These are phyloP conservation scores for Venturia oleaginea DNA, from an alignment of 2,329 filamentous ascomycete genomes.

Conservation along the genomic window DNA sequence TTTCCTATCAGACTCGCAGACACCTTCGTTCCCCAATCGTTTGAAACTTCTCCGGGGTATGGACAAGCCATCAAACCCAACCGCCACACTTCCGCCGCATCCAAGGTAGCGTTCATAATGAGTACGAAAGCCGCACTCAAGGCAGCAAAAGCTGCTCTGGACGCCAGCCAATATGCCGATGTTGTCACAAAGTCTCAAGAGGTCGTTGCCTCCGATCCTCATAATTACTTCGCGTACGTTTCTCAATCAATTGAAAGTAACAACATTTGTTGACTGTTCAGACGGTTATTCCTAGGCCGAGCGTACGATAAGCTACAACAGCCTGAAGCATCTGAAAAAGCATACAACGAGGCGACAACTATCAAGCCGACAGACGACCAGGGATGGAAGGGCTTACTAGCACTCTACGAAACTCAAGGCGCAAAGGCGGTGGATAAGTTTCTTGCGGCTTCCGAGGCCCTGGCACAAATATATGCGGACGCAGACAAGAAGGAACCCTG, in stretches of 20 bases:
- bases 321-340: conserved; percentile 62
- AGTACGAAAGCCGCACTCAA: conserved; percentile 66
- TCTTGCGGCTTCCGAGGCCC: conserved; percentile 58
- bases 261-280: conserved; percentile 24
- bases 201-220: conserved; percentile 61
- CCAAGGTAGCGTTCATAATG: background rate
- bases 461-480: conserved; percentile 66
- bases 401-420: conserved; percentile 73
- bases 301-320: conserved; percentile 69
- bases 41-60: background rate
- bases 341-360: conserved; percentile 63
- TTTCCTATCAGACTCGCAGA: background rate
- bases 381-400: conserved; percentile 83
- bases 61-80: conserved; percentile 20
- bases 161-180: conserved; percentile 69
- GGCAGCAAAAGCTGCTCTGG: conserved; percentile 68
- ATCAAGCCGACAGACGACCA: conserved; percentile 69
- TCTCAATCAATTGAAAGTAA: background rate
- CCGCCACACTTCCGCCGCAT: background rate
- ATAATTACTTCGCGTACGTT: conserved; percentile 71
- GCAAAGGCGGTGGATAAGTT: conserved; percentile 62
- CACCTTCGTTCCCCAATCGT: background rate
- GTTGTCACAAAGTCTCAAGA: conserved; percentile 60
- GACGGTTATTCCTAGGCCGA: conserved; percentile 79
- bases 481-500: conserved; percentile 51